These are phyloP conservation scores for Magnusiomyces tetraspermus DNA, from an alignment of 1,139 yeast genomes.

Conservation along the genomic window DNA sequence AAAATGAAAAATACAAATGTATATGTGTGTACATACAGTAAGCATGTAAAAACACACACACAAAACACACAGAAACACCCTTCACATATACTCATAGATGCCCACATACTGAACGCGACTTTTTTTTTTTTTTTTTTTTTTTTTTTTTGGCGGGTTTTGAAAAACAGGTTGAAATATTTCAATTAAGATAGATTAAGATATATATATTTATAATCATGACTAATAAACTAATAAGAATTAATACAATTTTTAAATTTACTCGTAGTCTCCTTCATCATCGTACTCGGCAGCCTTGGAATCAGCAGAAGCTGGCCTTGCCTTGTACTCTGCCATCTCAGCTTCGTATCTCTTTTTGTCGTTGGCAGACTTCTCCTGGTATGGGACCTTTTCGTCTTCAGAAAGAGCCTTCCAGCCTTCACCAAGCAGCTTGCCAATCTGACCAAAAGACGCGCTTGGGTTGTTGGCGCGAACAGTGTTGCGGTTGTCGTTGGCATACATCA, in stretches of 20 bases:
- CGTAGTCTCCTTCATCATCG: background rate
- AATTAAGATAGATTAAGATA: too few species aligned
- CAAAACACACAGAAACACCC: too few species aligned
- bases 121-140: too few species aligned
- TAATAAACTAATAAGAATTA: too few species aligned
- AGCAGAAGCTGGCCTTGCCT: conserved; percentile 37
- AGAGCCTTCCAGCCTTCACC: conserved; percentile 97
- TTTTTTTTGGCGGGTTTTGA: too few species aligned
- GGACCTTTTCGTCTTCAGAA: conserved; percentile 66
- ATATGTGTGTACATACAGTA: too few species aligned
- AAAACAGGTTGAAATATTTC: too few species aligned
- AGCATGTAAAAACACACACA: too few species aligned
- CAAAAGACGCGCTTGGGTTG: conserved; percentile 88
- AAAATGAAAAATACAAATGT: too few species aligned
- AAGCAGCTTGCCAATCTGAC: conserved; percentile 44
- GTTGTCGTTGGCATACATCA: conserved; percentile 96
- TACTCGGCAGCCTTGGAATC: background rate
- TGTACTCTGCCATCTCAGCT: conserved; percentile 89
- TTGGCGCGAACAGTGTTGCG: conserved; percentile 91
- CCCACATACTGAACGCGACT: too few species aligned
- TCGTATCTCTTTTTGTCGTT: conserved; percentile 97
- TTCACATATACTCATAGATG: too few species aligned
- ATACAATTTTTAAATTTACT: background rate
- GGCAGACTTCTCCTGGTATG: conserved; percentile 87
- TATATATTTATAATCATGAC: too few species aligned